Conservation (phyloP, 1,139 yeast species). For the Protomyces arabidopsidicola region DNA sequence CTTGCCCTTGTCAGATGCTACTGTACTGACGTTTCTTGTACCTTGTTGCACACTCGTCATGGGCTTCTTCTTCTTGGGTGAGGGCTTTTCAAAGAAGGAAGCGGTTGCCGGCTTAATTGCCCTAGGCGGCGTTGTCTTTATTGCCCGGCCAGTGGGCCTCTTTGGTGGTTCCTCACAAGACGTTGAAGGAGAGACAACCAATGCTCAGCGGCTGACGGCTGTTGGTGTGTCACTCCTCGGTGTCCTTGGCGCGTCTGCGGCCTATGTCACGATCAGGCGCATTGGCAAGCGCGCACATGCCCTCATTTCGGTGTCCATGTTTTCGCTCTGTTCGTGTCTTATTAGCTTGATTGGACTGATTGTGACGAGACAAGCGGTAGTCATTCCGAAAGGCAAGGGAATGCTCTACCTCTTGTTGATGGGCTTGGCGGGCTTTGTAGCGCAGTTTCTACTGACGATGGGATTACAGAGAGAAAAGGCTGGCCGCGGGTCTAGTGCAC, state of each 20-base stretch:
- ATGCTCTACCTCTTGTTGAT: conserved; percentile 60
- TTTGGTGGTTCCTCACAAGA: background rate
- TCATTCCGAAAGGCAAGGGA: conserved; percentile 46
- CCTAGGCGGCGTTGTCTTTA: conserved; percentile 67
- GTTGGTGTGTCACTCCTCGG: conserved; percentile 63
- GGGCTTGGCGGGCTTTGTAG: conserved; percentile 74
- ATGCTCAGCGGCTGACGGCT: conserved; percentile 45
- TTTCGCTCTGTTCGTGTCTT: conserved; percentile 58
- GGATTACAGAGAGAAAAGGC: conserved; percentile 83
- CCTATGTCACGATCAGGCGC: conserved; percentile 65
- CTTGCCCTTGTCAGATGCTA: conserved; percentile 71
- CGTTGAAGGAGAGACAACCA: conserved; percentile 26
- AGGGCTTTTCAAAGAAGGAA: conserved; percentile 63
- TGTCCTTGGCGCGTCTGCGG: conserved; percentile 64
- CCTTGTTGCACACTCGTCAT: conserved; percentile 74
- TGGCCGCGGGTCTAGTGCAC: conserved; percentile 67
- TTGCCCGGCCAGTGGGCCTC: conserved; percentile 60
- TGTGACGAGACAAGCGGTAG: conserved; percentile 40
- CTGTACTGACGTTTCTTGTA: conserved; percentile 69
- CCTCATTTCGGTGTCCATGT: conserved; percentile 68
- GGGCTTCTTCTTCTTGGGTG: conserved; percentile 65
- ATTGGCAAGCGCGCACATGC: conserved; percentile 80
- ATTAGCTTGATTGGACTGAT: conserved; percentile 42
- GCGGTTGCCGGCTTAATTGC: conserved; percentile 66
- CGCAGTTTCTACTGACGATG: conserved; percentile 73